Evolutionary conservation across 805 yeast species (phyloP).

Genomic region (Brettanomyces anomalus): DNA sequence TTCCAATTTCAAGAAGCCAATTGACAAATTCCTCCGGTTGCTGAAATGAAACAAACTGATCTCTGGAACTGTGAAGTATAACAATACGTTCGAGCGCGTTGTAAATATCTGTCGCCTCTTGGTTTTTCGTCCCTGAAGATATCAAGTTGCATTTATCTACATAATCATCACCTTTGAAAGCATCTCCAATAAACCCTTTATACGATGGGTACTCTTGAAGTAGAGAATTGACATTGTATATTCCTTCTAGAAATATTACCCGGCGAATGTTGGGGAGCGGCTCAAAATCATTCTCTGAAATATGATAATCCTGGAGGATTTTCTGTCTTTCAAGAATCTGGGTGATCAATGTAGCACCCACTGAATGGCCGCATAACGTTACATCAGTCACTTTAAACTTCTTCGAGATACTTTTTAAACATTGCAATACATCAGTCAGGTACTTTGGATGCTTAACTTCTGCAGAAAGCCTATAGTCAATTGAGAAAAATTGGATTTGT

Average conservation of each 20-base stretch:
- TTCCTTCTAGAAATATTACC: conserved; percentile 55
- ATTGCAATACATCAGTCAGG: conserved; percentile 42
- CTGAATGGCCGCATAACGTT: conserved; percentile 64
- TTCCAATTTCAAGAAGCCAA: conserved; percentile 20
- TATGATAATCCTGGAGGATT: conserved; percentile 3
- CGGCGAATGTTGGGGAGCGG: conserved; percentile 13
- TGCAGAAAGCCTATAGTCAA: conserved; percentile 65
- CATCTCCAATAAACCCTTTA: conserved; percentile 45
- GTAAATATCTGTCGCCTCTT: conserved; percentile 2
- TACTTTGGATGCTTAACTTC: conserved; percentile 54
- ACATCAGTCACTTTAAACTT: conserved; percentile 15
- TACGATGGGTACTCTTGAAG: conserved; percentile 56
- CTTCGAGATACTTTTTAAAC: conserved; percentile 24
- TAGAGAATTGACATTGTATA: conserved; percentile 45
- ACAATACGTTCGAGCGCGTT: conserved; percentile 16
- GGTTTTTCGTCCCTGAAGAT: conserved; percentile 3
- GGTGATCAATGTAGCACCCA: conserved; percentile 60
- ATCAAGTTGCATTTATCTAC: conserved; percentile 10
- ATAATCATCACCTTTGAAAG: conserved; percentile 30
- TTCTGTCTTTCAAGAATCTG: conserved; percentile 34
- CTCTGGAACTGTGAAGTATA: conserved; percentile 53
- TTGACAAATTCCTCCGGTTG: conserved; percentile 37
- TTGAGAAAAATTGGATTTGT: conserved; percentile 24
- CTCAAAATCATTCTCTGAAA: neutral
- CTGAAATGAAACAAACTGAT: conserved; percentile 49